A percentile compares a stretch with the other conserved stretches of the same genome.
Conservation (phyloP, 2,329 filamentous ascomycete genomes). For the Leptographium procerum region DNA sequence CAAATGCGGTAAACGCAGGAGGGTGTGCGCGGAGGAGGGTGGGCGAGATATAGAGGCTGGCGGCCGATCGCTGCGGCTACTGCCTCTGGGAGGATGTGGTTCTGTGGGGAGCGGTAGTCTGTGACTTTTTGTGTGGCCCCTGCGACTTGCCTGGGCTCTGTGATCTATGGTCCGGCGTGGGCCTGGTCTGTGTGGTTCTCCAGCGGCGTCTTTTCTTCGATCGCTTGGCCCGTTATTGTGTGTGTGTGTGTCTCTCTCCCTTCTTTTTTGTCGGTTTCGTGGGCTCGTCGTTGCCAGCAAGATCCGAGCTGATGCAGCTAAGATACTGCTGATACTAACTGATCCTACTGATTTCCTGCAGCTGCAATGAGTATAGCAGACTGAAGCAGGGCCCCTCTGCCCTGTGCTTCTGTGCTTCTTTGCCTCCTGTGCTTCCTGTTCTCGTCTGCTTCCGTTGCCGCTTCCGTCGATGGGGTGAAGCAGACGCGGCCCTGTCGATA, state of each 20-base stretch:
- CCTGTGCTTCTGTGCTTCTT: no score
- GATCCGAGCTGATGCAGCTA: not conserved
- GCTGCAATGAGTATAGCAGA: not conserved
- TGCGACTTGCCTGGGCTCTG: not conserved
- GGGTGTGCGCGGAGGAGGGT: not conserved
- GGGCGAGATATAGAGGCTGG: not conserved
- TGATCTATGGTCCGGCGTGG: not conserved
- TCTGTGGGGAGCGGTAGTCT: not conserved
- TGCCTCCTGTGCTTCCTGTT: not conserved
- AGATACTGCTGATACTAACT: not conserved
- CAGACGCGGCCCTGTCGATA: not conserved
- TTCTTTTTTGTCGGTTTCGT: not conserved
- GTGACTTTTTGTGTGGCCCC: no score
- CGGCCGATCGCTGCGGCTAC: not conserved
- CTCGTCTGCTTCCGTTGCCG: not conserved
- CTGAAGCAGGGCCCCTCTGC: no score
- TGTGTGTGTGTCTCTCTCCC: no score
- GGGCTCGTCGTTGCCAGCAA: not conserved
- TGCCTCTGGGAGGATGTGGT: not conserved
- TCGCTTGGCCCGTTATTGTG: not conserved
- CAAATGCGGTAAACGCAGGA: constrained; percentile 1
- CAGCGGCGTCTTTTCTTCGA: not conserved
- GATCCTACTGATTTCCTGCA: no score
- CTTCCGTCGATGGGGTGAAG: not conserved
- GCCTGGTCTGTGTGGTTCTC: not conserved